Base-by-base conservation (phyloP, 441 rosid genomes). In the Iberis amara region DNA sequence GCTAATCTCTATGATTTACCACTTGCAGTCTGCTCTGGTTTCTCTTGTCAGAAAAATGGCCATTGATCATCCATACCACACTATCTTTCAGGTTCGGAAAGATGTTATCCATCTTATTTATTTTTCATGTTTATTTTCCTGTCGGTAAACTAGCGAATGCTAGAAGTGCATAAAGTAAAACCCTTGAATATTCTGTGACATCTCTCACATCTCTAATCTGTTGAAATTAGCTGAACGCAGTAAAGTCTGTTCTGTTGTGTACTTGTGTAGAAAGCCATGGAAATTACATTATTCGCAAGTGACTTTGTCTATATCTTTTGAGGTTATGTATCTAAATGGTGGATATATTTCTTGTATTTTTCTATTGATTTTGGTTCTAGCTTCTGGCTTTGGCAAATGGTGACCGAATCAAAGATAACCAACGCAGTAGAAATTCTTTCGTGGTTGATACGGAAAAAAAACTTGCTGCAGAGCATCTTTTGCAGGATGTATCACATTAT, bases 41-140 rank as follows among this genome's bases (percentile, higher is more conserved):
- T 84, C 96, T 63, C 92, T 92, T 58, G 75, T 92, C 74, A 92
- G 83, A 79, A 92, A 89, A 79, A 92, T 92, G 96, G 88, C 99
- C 66, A 79, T 80, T 55, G 97, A 89, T 72, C 99, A 92, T 78
- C 99, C 99, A 21, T 82, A 92, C 64, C 99, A 92, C 65, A 81
- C 94, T 52, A 76, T 92, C 72, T 76, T 92, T 71, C 99, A 82
- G 97, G 99, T 92, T 59, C 42, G 11, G 52, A 47, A 11, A 50
- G 35, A 14, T 47, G 28, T 35, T 52, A 44, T 52, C 47, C 21
- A 26, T 45, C 36, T 45, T 52, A 10, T 51, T 24, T 51, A 23
- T 42, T 31, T 5, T 43, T 56, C 30, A 27, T 41, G 47, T 45
- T 58, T 58, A 4, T 49, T 45, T 51, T 58, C 48, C 40, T 52